A percentile compares a stretch with the other conserved stretches of the same genome.
phyloP scores from a whole-genome alignment of 2,329 filamentous ascomycete species.

The Xylaria sp. region DNA sequence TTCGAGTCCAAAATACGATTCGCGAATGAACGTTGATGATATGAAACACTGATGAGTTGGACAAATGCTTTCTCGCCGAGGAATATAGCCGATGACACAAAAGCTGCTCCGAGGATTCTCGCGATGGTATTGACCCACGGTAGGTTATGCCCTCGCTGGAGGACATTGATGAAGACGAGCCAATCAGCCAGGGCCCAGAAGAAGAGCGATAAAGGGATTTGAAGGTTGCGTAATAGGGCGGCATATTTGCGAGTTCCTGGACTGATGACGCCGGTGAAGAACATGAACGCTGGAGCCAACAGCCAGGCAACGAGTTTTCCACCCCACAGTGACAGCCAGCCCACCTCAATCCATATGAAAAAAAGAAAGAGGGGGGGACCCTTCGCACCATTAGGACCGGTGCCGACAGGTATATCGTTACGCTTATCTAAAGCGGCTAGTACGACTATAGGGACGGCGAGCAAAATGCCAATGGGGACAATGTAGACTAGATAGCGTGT shows the following conservation, averaged over 20 bases:
- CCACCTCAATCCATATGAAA: slow-evolving; percentile 75
- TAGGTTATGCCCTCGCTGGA: slow-evolving; percentile 52
- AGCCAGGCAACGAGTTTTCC: slow-evolving; percentile 72
- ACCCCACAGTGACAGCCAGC: slow-evolving; percentile 74
- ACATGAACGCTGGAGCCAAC: slow-evolving; percentile 72
- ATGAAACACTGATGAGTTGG: slow-evolving; percentile 85
- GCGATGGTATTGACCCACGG: slow-evolving; percentile 68
- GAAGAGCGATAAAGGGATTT: slow-evolving; percentile 74
- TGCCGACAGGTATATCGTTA: slow-evolving; percentile 53
- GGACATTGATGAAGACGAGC: slow-evolving; percentile 69
- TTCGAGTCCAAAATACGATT: slow-evolving; percentile 90
- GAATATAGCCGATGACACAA: slow-evolving; percentile 75
- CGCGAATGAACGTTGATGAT: slow-evolving; percentile 85
- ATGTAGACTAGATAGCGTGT: slow-evolving; percentile 76
- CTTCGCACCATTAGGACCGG: slow-evolving; percentile 40
- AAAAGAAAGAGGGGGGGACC: slow-evolving; percentile 67
- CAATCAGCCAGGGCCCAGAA: slow-evolving; percentile 73
- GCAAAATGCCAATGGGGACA: slow-evolving; percentile 68
- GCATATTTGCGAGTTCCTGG: slow-evolving; percentile 77
- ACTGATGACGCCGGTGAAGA: slow-evolving; percentile 74
- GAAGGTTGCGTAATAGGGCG: slow-evolving; percentile 69
- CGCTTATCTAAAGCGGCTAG: slow-evolving; percentile 57
- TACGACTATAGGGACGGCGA: slow-evolving; percentile 71
- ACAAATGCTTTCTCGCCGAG: slow-evolving; percentile 82
- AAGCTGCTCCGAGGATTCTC: slow-evolving; percentile 71